Conservation (phyloP, 345 rosid species). For the Camelina laxa region DNA sequence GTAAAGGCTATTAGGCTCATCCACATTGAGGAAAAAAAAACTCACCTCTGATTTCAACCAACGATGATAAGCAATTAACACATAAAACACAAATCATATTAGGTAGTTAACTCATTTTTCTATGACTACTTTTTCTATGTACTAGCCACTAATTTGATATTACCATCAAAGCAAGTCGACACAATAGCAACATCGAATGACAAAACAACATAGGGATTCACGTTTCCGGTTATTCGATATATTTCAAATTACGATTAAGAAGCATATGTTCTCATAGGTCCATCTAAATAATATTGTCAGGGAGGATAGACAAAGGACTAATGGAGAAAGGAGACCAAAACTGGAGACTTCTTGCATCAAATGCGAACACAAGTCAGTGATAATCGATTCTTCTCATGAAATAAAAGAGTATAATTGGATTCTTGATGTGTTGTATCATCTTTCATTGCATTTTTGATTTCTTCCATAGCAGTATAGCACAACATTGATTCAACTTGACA, state of each 20-base stretch:
- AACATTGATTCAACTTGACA: conserved; percentile 77
- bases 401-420: background rate
- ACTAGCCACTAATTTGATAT: background rate
- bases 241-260: conserved; percentile 14
- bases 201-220: background rate
- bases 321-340: conserved; percentile 52
- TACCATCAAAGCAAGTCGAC: background rate
- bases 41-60: background rate
- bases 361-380: conserved; percentile 68
- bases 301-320: conserved; percentile 48
- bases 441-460: conserved; percentile 19
- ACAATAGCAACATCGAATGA: background rate
- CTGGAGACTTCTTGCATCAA: conserved; percentile 70
- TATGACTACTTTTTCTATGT: too few species aligned
- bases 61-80: background rate
- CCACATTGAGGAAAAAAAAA: background rate
- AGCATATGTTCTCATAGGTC: conserved; percentile 42
- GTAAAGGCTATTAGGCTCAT: conserved; percentile 8
- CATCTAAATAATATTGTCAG: conserved; percentile 50
- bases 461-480: conserved; percentile 44
- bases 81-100: background rate
- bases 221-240: background rate
- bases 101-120: background rate
- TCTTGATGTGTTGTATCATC: conserved; percentile 37
- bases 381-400: conserved; percentile 24